Evolutionary conservation across 805 yeast genomes (phyloP).

Genomic region (Wickerhamiella brachini): DNA sequence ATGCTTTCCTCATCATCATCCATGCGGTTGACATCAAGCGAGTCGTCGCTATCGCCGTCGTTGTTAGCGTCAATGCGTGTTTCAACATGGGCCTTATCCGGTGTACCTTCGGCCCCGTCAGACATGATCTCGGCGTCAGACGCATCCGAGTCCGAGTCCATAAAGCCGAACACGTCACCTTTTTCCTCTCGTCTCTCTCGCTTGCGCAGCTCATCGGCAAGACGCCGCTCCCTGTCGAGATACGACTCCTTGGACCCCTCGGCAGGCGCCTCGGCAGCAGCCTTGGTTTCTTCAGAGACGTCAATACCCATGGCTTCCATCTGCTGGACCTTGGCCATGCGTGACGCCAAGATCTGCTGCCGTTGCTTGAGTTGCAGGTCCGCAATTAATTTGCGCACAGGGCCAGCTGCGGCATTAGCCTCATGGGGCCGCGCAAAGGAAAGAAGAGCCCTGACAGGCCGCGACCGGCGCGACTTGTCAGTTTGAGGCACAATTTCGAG

Average conservation of each 20-base stretch:
- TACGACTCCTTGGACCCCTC: conserved; percentile 6
- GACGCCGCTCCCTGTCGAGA: conserved; percentile 11
- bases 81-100: no score
- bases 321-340: conserved; percentile 2
- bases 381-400: conserved; percentile 4
- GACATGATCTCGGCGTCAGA: neutral
- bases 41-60: no score
- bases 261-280: conserved; percentile 1
- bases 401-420: neutral
- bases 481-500: conserved; percentile 16
- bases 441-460: conserved; percentile 11
- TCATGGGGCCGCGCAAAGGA: conserved; percentile 7
- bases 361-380: conserved; percentile 7
- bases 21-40: neutral
- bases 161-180: neutral
- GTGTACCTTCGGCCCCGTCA: no score
- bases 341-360: conserved; percentile 7
- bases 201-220: conserved; percentile 8
- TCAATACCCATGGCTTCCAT: conserved; percentile 12
- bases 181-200: neutral
- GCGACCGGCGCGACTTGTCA: conserved; percentile 6
- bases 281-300: conserved; percentile 4
- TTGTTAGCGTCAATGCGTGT: no score
- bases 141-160: neutral
- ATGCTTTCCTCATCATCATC: neutral